Conservation (phyloP, 768 basidiomycete species). For the Agaricus sinodeliciosus region DNA sequence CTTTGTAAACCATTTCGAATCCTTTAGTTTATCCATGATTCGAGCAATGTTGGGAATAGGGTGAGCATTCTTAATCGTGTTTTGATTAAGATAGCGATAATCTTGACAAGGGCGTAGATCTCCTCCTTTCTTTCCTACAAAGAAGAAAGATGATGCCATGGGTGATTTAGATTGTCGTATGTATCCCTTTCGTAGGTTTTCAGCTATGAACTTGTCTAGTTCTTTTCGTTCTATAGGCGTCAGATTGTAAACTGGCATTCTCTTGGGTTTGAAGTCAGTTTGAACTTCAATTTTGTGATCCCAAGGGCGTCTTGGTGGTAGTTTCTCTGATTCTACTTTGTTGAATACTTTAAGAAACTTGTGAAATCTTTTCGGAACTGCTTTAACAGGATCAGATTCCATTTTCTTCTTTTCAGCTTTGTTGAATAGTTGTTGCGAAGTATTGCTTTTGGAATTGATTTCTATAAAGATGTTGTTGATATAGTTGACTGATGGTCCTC, state of each 20-base stretch:
- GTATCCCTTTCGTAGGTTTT: constrained; percentile 4
- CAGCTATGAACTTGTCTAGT: not conserved
- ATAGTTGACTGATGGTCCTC: not conserved
- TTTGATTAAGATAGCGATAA: constrained; percentile 25
- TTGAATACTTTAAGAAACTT: not conserved
- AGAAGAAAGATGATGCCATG: constrained; percentile 15
- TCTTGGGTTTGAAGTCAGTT: not conserved
- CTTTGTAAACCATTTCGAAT: constrained; percentile 7
- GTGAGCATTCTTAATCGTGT: constrained; percentile 25
- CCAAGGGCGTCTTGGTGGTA: not conserved
- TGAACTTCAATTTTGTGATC: constrained; percentile 1
- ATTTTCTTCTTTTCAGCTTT: not conserved
- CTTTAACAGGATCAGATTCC: not conserved
- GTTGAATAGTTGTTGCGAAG: not conserved
- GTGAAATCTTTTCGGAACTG: not conserved
- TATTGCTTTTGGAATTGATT: not conserved
- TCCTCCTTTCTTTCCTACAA: constrained; percentile 19
- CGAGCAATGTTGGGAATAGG: constrained; percentile 28
- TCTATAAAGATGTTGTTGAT: not conserved
- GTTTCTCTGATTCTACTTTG: not conserved
- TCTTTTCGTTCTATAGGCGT: constrained; percentile 18
- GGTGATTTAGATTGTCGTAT: constrained; percentile 4
- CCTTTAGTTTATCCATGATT: constrained; percentile 16
- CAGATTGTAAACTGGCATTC: not conserved
- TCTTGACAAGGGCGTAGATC: constrained; percentile 20